Percentiles rank a stretch among this genome's conserved stretches.
Conservation (phyloP, 2,329 filamentous ascomycete genomes). For the Phaeophleospora eucalypticola region DNA sequence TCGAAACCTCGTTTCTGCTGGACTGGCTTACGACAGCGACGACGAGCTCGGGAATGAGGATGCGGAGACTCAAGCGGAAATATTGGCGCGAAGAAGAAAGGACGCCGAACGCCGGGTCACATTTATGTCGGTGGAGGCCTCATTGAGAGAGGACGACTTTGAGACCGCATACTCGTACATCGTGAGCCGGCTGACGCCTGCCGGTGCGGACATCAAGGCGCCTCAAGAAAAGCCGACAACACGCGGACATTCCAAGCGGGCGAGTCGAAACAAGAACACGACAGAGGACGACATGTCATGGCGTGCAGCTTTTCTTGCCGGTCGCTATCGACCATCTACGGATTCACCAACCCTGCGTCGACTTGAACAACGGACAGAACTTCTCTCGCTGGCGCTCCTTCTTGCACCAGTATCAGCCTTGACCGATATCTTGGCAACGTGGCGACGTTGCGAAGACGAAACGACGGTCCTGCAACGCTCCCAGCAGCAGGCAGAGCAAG, state of each 20-base stretch:
- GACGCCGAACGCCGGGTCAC: slow-evolving; percentile 63
- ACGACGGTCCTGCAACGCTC: slow-evolving; percentile 62
- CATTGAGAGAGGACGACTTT: slow-evolving; percentile 72
- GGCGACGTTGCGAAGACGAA: slow-evolving; percentile 74
- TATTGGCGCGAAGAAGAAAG: slow-evolving; percentile 16
- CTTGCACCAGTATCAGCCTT: slow-evolving; percentile 67
- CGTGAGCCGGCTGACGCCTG: slow-evolving; percentile 58
- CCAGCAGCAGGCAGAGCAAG: slow-evolving; percentile 65
- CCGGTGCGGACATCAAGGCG: slow-evolving; percentile 26
- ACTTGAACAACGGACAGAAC: slow-evolving; percentile 76
- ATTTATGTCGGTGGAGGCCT: slow-evolving; percentile 76
- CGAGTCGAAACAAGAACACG: slow-evolving; percentile 19
- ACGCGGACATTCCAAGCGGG: slow-evolving; percentile 12
- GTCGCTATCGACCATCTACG: slow-evolving; percentile 57
- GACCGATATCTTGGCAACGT: slow-evolving; percentile 70
- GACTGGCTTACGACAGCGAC: slow-evolving; percentile 30
- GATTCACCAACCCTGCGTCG: slow-evolving; percentile 59
- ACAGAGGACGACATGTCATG: slow-evolving; percentile 65
- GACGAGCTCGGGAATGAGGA: slow-evolving; percentile 28
- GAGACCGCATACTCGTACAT: slow-evolving; percentile 85
- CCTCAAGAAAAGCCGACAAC: slow-evolving; percentile 7
- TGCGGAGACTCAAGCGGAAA: slow-evolving; percentile 28
- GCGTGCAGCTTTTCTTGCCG: slow-evolving; percentile 74
- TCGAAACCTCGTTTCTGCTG: slow-evolving; percentile 59
- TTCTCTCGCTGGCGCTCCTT: slow-evolving; percentile 69